Conservation (phyloP, 345 rosid species). For the Populus alba region DNA sequence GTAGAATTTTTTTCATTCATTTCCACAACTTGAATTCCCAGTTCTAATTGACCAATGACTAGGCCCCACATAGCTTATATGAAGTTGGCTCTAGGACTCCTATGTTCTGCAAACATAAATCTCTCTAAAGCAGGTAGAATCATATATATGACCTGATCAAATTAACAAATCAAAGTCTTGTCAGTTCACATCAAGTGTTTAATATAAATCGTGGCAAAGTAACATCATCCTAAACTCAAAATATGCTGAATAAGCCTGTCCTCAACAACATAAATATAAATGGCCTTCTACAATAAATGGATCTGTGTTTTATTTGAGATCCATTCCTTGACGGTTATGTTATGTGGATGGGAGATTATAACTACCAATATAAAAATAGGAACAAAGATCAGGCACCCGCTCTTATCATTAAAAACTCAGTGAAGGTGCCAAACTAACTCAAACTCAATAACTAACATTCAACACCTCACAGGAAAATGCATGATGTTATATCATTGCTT, state of each 20-base stretch:
- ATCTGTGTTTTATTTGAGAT: not conserved
- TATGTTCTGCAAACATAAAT: not conserved
- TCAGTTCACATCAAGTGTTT: not conserved
- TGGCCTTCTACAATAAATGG: not conserved
- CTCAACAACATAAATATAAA: not conserved
- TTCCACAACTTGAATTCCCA: conserved; percentile 5
- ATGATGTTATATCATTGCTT: not conserved
- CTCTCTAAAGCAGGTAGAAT: not conserved
- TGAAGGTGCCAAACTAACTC: not conserved
- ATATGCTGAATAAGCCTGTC: not conserved
- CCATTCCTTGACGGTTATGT: not conserved
- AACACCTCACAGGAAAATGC: not conserved
- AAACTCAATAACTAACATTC: not conserved
- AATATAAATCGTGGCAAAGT: not conserved
- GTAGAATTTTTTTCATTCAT: not conserved
- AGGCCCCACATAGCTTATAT: not conserved
- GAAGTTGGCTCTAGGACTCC: not conserved
- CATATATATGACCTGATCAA: not conserved
- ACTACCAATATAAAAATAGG: not conserved
- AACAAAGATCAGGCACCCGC: not conserved
- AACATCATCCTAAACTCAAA: not conserved
- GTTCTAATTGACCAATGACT: not conserved
- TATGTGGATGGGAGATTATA: not conserved
- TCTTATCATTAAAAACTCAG: not conserved
- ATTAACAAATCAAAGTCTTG: not conserved